Base-by-base conservation (phyloP, 306 rosid genomes). In the Dalbergia oliveri region DNA sequence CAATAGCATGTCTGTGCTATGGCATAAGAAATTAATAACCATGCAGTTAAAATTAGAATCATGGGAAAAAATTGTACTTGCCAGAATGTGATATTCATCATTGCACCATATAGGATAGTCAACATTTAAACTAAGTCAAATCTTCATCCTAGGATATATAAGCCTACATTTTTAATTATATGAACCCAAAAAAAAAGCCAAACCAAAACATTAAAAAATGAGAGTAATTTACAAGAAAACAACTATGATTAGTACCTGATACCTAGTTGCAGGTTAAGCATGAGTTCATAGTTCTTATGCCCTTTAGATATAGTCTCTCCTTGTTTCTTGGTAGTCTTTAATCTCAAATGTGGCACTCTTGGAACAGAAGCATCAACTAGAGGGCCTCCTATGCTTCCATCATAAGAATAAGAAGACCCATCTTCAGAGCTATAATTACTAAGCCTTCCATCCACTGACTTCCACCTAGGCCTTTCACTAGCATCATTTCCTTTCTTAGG, bases 1-100 rank as follows among this genome's bases (percentile, higher is more conserved):
- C 99, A 81, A 96, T 97, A 72, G 99, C 90, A 90, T 96, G 99
- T 85, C 99, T 95, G 96, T 77, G 92, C 94, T 91, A 92, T 88
- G 92, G 92, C 91, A 85, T 90, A 83, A 82, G 64, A 82, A 85
- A 91, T 85, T 87, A 87, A 84, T 84, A 80, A 81, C 79, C 86
- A 10, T 74, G 82, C 77, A 69, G 65, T 82, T 83, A 90, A 85
- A 84, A 84, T 69, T 73, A 73, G 69, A 83, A 83, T 79, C 78
- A 84, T 4, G 49, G 16, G 80, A 81, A 53, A 9, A 35, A 31
- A 57, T 16, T 31, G 44, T 15, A 49, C 64, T 61, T 83, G 70
- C 68, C 77, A 79, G 1, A 57, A 64, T 74, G 50, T 59, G 63
- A 63, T 26, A 58, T 69, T 50, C 69, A 18, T 76, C 72, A 81